Evolutionary conservation across 768 basidiomycete species (phyloP), one percentile per base, ranked within the genome.

Genomic region (Tulasnella sp.): DNA sequence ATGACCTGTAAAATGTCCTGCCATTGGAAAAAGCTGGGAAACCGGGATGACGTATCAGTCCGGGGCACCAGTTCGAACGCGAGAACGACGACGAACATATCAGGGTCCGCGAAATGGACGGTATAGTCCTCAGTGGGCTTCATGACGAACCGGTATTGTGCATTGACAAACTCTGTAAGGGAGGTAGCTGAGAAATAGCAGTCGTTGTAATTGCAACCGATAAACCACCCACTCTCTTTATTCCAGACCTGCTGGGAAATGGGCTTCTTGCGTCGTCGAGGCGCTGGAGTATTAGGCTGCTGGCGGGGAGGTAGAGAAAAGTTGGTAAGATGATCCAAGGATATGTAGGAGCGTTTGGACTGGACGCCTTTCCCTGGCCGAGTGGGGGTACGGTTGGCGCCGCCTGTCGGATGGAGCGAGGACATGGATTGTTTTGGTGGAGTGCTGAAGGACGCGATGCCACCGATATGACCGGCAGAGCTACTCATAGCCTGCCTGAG

Each of bases 81-180:
- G 42, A 27, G 27, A 48, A 34, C 32, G 56, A 49, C 45, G 49
- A 74, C 87, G 65, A 69, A 86, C 86, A 98, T 93, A 70, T 99
- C 96, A 32, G 96, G 91, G 69, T 97, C 93, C 39, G 90, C 91
- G 67, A 97, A 93, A 69, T 96, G 92, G 5, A 86, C 93, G 15
- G 92, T 89, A 67, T 96, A 93, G 62, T 81, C 77, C n/a, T 88
- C 86, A 37, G 75, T 81, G 2, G 94, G 94, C 64, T 90, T 88
- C 83, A 97, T 84, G 39, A 98, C 79, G 69, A 97, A 98, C 58
- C 91, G 79, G 71, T 93, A 96, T 67, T 93, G 90, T 7, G 93
- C 92, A 70, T 98, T 96, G 63, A 97, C 82, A 67, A 91, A 98
- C 63, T 86, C 90, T 92, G 67, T n/a, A 39, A n/a, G 32, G 63